Evolutionary conservation across 2,329 filamentous ascomycete species (phyloP), one percentile per base, ranked within the genome.

Genomic region (Arthrobotrys conoides): DNA sequence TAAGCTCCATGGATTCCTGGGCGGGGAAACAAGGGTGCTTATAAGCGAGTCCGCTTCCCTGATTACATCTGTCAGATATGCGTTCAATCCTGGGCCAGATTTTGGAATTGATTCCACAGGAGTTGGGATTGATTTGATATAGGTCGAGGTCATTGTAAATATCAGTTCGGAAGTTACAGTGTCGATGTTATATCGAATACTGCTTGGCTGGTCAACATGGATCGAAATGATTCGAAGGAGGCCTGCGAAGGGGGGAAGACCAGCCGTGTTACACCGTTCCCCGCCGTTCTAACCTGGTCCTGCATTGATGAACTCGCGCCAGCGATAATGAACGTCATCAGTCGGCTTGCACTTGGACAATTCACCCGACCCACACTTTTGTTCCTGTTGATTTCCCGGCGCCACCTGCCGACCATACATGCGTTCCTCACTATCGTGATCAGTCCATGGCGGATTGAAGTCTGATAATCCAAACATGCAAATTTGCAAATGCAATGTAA

Each of bases 51-150:
- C 22, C 1, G 68, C 67, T 14, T 69, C 68, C 12, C 27, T 33
- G n/a, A 78, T 48, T 2, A 72, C 61, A 16, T 64, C 38, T 18
- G 27, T 46, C 6, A 78, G 61, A 36, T 78, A 78, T 14, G 46
- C 36, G 18, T 20, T 59, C 57, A 30, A 30, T 30, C 6, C 68
- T 0, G 24, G 22, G 2, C 75, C 68, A 30, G 75, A 30, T 6
- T 30, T 78, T n/a, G 75, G 68, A 12, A 72, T 59, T 20, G 33
- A 55, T 18, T 68, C 68, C 33, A 72, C 30, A 5, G 44, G 18
- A 14, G 67, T 63, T 14, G 67, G 73, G 3, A 61, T 38, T 18
- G 63, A 67, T 24, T 63, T 78, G 44, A 78, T 53, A n/a, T 68
- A 55, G 14, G 14, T 51, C 5, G 66, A 64, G 14, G 61, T 44